These are phyloP conservation scores for Xylaria castorea DNA, from an alignment of 495 filamentous ascomycete genomes.

Conservation along the genomic window DNA sequence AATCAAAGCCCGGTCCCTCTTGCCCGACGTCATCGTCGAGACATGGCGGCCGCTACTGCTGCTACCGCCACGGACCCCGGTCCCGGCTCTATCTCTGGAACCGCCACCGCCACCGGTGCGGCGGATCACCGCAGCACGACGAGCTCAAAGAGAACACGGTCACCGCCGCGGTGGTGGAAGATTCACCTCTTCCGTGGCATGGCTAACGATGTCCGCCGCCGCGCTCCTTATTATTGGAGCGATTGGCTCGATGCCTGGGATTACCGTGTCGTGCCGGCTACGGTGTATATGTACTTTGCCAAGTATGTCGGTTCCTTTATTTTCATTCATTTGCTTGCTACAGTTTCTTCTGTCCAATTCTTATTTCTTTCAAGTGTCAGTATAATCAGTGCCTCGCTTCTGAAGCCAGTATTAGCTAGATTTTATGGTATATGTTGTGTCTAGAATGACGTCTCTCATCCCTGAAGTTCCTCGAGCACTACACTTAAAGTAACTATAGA, in stretches of 20 bases:
- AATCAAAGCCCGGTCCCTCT: neutral
- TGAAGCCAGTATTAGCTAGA: neutral
- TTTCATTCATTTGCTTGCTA: conserved; percentile 11
- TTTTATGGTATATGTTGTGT: neutral
- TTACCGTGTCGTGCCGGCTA: conserved; percentile 81
- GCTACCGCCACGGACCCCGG: neutral
- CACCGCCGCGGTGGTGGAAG: conserved; percentile 60
- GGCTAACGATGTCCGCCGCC: conserved; percentile 73
- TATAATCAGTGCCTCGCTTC: neutral
- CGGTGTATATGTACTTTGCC: conserved; percentile 90
- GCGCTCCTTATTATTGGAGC: conserved; percentile 75
- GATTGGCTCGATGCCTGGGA: conserved; percentile 87
- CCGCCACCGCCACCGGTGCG: conserved; percentile 10
- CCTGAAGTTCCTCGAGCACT: neutral
- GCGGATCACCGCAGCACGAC: conserved; percentile 12
- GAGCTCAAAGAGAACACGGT: neutral
- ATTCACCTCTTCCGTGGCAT: conserved; percentile 70
- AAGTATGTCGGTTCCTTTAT: conserved; percentile 61
- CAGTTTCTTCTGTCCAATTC: conserved; percentile 11
- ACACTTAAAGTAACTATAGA: neutral
- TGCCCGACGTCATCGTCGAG: neutral
- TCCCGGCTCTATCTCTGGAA: conserved; percentile 8
- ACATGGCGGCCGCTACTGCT: conserved; percentile 9
- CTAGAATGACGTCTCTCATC: neutral
- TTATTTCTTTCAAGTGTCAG: neutral